Percentiles rank a stretch among this genome's conserved stretches.
Conservation (phyloP, 805 yeast genomes). For the Ogataea wickerhamii region DNA sequence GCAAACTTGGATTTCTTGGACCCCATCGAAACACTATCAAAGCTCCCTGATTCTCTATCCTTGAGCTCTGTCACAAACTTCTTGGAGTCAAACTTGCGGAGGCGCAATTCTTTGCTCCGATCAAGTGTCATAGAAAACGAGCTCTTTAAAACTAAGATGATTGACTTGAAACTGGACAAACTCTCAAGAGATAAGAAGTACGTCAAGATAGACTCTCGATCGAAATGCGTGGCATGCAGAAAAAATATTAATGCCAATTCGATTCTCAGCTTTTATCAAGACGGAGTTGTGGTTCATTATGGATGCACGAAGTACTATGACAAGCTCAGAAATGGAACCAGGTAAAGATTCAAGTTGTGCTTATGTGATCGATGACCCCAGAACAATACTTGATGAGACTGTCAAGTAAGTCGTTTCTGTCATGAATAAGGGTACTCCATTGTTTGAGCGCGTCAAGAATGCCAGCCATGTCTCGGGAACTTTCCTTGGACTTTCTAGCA, state of each 20-base stretch:
- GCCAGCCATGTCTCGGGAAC: constrained; percentile 31
- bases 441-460: constrained; percentile 40
- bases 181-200: constrained; percentile 35
- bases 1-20: constrained; percentile 24
- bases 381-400: constrained; percentile 73
- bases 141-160: constrained; percentile 51
- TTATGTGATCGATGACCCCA: constrained; percentile 61
- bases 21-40: constrained; percentile 38
- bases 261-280: constrained; percentile 48
- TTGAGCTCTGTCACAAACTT: constrained; percentile 41
- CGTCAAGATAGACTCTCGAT: constrained; percentile 39
- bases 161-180: constrained; percentile 39
- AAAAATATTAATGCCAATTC: constrained; percentile 42
- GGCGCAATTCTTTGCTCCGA: constrained; percentile 37
- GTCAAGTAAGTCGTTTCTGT: constrained; percentile 52
- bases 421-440: constrained; percentile 44
- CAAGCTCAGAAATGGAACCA: neutral
- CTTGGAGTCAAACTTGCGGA: constrained; percentile 43
- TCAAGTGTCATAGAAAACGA: constrained; percentile 42
- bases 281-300: constrained; percentile 49
- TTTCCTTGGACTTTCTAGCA: constrained; percentile 16
- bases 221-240: constrained; percentile 59
- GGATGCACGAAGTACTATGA: constrained; percentile 39
- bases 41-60: constrained; percentile 50
- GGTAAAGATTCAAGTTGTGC: constrained; percentile 32